Evolutionary conservation across 768 basidiomycete species (phyloP).

Genomic region (Hydnomerulius pinastri): DNA sequence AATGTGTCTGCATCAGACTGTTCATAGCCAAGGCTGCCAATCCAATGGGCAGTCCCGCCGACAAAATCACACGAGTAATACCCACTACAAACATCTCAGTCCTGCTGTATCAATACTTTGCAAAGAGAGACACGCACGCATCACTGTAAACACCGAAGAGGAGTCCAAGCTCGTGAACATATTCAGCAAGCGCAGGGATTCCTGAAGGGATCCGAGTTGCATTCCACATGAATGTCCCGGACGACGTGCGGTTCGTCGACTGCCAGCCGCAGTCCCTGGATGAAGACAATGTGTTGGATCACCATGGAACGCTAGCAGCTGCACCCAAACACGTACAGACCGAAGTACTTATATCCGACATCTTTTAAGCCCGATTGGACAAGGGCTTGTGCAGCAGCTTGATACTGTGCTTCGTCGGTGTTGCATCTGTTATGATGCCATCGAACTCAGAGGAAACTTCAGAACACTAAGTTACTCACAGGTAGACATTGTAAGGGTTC

Average conservation of each 20-base stretch:
- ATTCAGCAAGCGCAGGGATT: slow-evolving; percentile 11
- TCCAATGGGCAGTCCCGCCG: neutral
- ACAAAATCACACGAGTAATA: slow-evolving; percentile 8
- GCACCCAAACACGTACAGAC: slow-evolving; percentile 4
- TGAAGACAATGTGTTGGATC: neutral
- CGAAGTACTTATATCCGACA: slow-evolving; percentile 11
- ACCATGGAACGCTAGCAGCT: neutral
- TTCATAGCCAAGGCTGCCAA: slow-evolving; percentile 14
- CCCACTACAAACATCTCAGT: slow-evolving; percentile 7
- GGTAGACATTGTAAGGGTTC: slow-evolving; percentile 17
- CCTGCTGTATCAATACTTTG: no score
- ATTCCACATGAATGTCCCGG: slow-evolving; percentile 11
- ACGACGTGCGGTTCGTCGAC: slow-evolving; percentile 1
- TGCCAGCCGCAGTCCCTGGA: slow-evolving; percentile 17
- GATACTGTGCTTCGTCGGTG: slow-evolving; percentile 8
- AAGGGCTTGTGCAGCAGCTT: slow-evolving; percentile 6
- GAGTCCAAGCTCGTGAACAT: slow-evolving; percentile 11
- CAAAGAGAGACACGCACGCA: slow-evolving; percentile 15
- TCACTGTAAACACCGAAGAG: slow-evolving; percentile 12
- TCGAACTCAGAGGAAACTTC: neutral
- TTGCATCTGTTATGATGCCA: slow-evolving; percentile 7
- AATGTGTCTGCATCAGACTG: slow-evolving; percentile 9
- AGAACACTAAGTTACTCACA: neutral
- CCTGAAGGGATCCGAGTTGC: slow-evolving; percentile 9
- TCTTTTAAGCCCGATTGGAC: slow-evolving; percentile 1